Conservation (phyloP, 106 monocot species). For the Phalaenopsis equestris region DNA sequence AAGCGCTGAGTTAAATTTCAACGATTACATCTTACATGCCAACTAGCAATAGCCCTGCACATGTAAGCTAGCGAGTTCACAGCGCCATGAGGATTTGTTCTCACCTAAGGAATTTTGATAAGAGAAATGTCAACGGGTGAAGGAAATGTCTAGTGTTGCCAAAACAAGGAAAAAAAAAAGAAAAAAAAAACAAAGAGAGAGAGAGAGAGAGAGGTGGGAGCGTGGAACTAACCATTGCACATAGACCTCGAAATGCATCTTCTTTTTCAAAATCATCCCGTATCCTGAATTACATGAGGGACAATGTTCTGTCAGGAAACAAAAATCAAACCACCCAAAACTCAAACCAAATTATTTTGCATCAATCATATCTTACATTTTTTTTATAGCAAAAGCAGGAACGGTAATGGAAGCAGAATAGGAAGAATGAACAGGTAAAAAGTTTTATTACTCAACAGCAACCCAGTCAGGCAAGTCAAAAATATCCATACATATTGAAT, state of each 20-base stretch:
- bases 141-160: background rate
- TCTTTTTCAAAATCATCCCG: conserved; percentile 97
- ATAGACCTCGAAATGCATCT: conserved; percentile 90
- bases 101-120: conserved; percentile 36
- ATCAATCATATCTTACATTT: background rate
- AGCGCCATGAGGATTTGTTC: conserved; percentile 72
- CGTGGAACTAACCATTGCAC: conserved; percentile 61
- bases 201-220: background rate
- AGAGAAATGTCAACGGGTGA: conserved; percentile 3
- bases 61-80: conserved; percentile 53
- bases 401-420: background rate
- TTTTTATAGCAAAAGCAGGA: background rate
- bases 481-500: background rate
- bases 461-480: background rate
- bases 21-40: conserved; percentile 56
- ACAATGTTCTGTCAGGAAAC: background rate
- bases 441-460: background rate
- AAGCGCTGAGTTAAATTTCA: background rate
- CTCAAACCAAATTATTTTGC: background rate
- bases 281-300: conserved; percentile 43
- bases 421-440: background rate
- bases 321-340: background rate
- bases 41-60: conserved; percentile 87
- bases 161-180: background rate
- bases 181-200: too few relatives aligned